Evolutionary conservation across 2,329 filamentous ascomycete species (phyloP), one percentile per base, ranked within the genome.

Genomic region (Penicillium paneum): DNA sequence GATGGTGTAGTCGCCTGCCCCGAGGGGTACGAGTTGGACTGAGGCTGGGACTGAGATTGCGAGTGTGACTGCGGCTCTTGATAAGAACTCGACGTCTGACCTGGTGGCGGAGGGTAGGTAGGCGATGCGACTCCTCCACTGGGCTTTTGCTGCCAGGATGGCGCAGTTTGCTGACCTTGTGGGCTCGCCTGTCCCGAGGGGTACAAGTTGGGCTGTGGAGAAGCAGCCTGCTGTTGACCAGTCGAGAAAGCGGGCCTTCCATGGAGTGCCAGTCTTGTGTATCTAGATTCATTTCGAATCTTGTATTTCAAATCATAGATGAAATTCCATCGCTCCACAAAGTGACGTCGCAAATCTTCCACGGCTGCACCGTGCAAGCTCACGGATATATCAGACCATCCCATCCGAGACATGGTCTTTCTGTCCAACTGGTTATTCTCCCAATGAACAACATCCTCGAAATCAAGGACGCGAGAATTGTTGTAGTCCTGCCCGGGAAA

Each of bases 401-500:
- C 91, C 91, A 96, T 96, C 56, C 92, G 83, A 2, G 89, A 90
- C 72, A 81, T 89, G 66, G 85, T 84, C 11, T 85, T 87, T 46
- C 92, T 83, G 65, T 95, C 88, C 19, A 97, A 81, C 68, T 96
- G 91, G 72, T 96, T 96, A 58, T 91, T 83, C 59, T 93, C 83
- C 84, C 87, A 95, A 58, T 94, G 82, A 19, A 82, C 74, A 21
- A 93, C 89, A 63, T 90, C 84, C 42, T 85, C 80, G 71, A 94
- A 93, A 71, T 94, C 92, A 69, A 89, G 88, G 32, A 95, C 85
- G 48, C 86, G 81, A 24, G 91, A 90, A 63, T 96, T 96, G 75
- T 96, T 96, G 77, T 90, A 96, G 66, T 96, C 92, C 68, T 96
- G 92, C 1, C 92, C 91, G 0, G 91, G 90, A 71, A 93, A 96